Evolutionary conservation across 495 filamentous ascomycete genomes (phyloP), one percentile per base, ranked within the genome.

Genomic region (Penicillium lividum): DNA sequence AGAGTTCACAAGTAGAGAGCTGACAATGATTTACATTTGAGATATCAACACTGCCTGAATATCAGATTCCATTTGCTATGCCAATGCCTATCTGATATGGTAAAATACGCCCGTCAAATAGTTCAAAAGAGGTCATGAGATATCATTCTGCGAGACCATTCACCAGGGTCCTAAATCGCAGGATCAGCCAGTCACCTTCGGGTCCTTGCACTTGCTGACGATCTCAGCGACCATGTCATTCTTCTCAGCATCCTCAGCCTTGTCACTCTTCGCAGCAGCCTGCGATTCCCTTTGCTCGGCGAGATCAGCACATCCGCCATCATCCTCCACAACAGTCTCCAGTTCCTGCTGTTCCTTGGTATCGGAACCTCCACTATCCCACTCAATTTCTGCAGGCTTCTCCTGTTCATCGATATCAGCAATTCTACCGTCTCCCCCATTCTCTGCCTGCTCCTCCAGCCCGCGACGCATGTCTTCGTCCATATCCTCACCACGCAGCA

Each of bases 401-500:
- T 11, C 25, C 6, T 40, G 28, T n/a, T 30, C 15, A 1, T 16
- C 29, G 3, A 8, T 27, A 11, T 45, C 42, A 42, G 9, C 27
- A 1, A 31, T 18, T 9, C 7, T 42, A n/a, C 22, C 47, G 13
- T 63, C 48, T 1, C n/a, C 11, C 43, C 18, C 31, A 25, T 30
- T 42, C 28, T 54, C 22, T 8, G 34, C 27, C 10, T 29, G 28
- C 43, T 43, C 27, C 3, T 59, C 56, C 29, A 56, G 22, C 4
- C n/a, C 28, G 42, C 46, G 18, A 13, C 30, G 28, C 8, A 49
- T 56, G 16, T 40, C 42, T 7, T 57, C 57, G 15, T 64, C 57
- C 34, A 60, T 42, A 16, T 60, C 57, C n/a, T 55, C 54, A 3
- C 33, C 43, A 8, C 63, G 48, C 52, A 68, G 55, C 43, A 66